A percentile compares a stretch with the other conserved stretches of the same genome.
Evolutionary conservation across 805 yeast genomes (phyloP).

Genomic region (Limtongozyma cylindracea): DNA sequence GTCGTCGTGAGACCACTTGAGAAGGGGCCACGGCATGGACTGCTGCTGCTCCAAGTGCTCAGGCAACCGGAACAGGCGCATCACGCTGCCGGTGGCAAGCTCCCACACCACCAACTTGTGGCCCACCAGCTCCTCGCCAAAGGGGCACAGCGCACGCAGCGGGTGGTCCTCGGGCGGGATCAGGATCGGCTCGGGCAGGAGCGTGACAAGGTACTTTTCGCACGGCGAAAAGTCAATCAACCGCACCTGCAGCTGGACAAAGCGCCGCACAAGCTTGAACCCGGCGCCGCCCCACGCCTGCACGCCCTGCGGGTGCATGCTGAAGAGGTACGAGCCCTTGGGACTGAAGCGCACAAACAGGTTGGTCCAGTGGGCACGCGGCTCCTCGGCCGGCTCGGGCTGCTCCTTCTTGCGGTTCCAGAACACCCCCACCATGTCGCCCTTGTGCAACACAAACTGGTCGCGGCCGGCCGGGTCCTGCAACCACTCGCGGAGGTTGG

Average conservation of each 20-base stretch:
- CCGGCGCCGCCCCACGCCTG: constrained; percentile 88
- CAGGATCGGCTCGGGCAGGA: constrained; percentile 64
- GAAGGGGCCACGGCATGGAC: constrained; percentile 83
- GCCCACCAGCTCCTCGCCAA: constrained; percentile 71
- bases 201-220: constrained; percentile 74
- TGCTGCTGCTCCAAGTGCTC: constrained; percentile 40
- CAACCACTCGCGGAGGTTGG: constrained; percentile 65
- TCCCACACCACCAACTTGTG: constrained; percentile 92
- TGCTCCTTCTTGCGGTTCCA: constrained; percentile 60
- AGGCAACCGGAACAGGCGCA: constrained; percentile 78
- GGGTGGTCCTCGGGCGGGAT: constrained; percentile 37
- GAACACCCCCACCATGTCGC: constrained; percentile 58
- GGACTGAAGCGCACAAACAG: constrained; percentile 82
- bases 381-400: constrained; percentile 57
- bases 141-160: constrained; percentile 49
- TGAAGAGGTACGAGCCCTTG: constrained; percentile 67
- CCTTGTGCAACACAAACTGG: constrained; percentile 61
- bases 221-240: constrained; percentile 80
- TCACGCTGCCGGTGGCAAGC: constrained; percentile 54
- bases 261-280: constrained; percentile 50
- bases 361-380: constrained; percentile 70
- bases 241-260: constrained; percentile 73
- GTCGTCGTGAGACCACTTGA: constrained; percentile 89
- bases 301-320: constrained; percentile 85
- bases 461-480: constrained; percentile 77